Percentiles rank a stretch among this genome's conserved stretches.
phyloP scores from a whole-genome alignment of 768 basidiomycete species.

The Pisolithus tinctorius region DNA sequence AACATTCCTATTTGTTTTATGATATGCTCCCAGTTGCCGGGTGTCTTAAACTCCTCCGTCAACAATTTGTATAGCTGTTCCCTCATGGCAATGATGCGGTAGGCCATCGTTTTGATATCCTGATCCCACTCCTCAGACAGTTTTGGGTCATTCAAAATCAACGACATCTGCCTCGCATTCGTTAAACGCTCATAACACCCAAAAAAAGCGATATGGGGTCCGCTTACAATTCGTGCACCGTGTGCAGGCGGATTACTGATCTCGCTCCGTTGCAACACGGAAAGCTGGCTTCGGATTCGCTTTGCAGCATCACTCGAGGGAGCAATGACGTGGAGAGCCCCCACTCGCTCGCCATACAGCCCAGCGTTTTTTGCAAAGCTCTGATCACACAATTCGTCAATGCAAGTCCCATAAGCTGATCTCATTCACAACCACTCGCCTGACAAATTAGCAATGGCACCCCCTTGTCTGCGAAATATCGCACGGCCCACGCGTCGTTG shows the following conservation, averaged over 20 bases:
- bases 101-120: constrained; percentile 82
- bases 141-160: constrained; percentile 69
- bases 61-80: constrained; percentile 66
- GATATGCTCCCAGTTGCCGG: constrained; percentile 96
- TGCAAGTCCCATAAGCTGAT: not conserved
- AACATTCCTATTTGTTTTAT: constrained; percentile 97
- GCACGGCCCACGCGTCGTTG: constrained; percentile 86
- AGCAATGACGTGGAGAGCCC: constrained; percentile 84
- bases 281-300: constrained; percentile 79
- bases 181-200: not conserved
- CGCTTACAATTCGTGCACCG: constrained; percentile 78
- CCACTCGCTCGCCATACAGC: constrained; percentile 90
- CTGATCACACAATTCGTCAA: constrained; percentile 34
- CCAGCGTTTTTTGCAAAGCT: constrained; percentile 98
- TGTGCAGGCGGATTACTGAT: constrained; percentile 93
- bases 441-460: constrained; percentile 85
- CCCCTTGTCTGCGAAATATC: constrained; percentile 71
- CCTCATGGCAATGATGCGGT: constrained; percentile 82
- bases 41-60: constrained; percentile 69
- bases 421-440: constrained; percentile 36
- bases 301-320: constrained; percentile 56
- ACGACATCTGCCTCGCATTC: constrained; percentile 45
- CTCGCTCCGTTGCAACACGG: constrained; percentile 87
- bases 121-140: constrained; percentile 85
- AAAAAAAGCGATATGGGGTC: not conserved